Conservation (phyloP, 2,329 filamentous ascomycete species). For the Penicillium sclerotigenum region DNA sequence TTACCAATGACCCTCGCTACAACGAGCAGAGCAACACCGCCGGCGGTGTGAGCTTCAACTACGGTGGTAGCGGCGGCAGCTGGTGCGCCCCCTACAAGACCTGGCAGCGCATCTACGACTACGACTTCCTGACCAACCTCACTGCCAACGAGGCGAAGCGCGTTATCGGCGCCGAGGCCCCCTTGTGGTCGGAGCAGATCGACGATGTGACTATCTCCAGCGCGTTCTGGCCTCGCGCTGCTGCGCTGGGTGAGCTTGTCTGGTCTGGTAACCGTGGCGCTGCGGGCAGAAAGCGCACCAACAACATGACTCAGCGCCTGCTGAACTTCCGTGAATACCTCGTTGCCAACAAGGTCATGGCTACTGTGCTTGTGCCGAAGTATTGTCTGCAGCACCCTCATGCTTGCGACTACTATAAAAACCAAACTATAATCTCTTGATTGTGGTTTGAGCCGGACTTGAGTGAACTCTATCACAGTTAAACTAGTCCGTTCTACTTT, state of each 20-base stretch:
- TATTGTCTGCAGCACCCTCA: conserved; percentile 59
- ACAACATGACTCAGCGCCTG: conserved; percentile 54
- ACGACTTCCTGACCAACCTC: conserved; percentile 53
- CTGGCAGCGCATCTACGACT: conserved; percentile 60
- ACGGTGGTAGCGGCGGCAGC: conserved; percentile 52
- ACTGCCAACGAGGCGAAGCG: conserved; percentile 48
- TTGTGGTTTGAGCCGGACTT: background rate
- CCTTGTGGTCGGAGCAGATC: conserved; percentile 55
- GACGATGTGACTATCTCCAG: conserved; percentile 51
- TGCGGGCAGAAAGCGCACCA: conserved; percentile 51
- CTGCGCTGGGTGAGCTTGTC: conserved; percentile 54
- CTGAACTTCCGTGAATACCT: conserved; percentile 60
- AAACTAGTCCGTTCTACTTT: background rate
- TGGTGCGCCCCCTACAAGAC: conserved; percentile 60
- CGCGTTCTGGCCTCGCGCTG: conserved; percentile 57
- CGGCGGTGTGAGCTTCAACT: conserved; percentile 52
- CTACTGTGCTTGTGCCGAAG: conserved; percentile 53
- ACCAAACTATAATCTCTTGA: conserved; percentile 45
- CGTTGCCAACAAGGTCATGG: conserved; percentile 53
- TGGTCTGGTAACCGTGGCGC: conserved; percentile 56
- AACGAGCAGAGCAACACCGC: conserved; percentile 54
- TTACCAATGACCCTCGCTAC: conserved; percentile 57
- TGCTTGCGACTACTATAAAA: conserved; percentile 53
- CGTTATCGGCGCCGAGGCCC: conserved; percentile 52
- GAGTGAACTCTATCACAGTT: background rate